Evolutionary conservation across 495 filamentous ascomycete species (phyloP).

Genomic region (Monascus purpureus): DNA sequence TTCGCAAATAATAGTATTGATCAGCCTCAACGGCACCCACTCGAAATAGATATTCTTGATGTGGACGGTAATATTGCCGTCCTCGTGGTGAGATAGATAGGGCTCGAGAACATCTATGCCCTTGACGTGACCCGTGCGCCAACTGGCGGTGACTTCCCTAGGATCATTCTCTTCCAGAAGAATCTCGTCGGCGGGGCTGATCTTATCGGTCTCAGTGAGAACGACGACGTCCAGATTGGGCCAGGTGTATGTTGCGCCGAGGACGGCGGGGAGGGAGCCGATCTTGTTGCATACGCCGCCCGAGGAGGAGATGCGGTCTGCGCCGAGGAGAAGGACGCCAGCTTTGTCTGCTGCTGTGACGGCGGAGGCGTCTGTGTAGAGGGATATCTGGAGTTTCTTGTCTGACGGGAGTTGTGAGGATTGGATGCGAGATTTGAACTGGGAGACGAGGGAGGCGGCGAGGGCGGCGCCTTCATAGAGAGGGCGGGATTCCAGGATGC

Average conservation of each 20-base stretch:
- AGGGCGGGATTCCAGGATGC: conserved; percentile 51
- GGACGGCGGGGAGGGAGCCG: conserved; percentile 42
- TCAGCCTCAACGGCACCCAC: conserved; percentile 39
- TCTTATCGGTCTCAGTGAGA: conserved; percentile 45
- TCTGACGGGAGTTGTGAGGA: conserved; percentile 1
- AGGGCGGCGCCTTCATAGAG: conserved; percentile 49
- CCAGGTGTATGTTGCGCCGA: conserved; percentile 31
- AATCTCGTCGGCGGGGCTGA: conserved; percentile 29
- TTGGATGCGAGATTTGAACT: conserved; percentile 11
- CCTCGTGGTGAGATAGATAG: neutral
- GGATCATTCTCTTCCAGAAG: conserved; percentile 33
- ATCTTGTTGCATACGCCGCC: conserved; percentile 53
- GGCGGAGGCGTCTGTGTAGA: conserved; percentile 49
- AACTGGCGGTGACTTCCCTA: conserved; percentile 30
- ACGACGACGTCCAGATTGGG: conserved; percentile 35
- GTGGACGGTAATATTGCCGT: conserved; percentile 11
- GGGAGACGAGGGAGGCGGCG: conserved; percentile 29
- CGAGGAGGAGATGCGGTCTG: conserved; percentile 40
- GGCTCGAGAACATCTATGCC: conserved; percentile 11
- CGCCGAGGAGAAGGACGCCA: conserved; percentile 45
- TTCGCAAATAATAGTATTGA: conserved; percentile 46
- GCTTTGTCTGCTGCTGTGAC: conserved; percentile 33
- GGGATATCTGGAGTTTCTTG: conserved; percentile 20
- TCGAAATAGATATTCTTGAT: conserved; percentile 53
- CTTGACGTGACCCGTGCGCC: conserved; percentile 19